Conservation (phyloP, 1,139 yeast species). For the Suhomyces terraborum region DNA sequence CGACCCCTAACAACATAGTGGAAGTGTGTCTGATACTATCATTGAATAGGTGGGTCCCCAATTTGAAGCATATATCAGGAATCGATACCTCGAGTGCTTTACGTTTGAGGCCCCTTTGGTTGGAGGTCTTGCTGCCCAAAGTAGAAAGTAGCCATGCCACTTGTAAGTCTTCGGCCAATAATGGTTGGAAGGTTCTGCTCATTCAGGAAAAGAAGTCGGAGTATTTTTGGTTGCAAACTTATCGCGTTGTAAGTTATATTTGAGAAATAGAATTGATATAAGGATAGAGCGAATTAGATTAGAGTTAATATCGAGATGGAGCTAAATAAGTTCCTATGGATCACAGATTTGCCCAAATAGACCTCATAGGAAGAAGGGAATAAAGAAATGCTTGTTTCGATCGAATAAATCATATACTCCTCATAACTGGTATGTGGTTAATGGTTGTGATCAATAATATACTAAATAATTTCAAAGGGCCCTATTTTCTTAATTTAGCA, state of each 20-base stretch:
- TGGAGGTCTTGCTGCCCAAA: slow-evolving; percentile 39
- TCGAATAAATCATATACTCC: too few species aligned
- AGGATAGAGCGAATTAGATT: too few species aligned
- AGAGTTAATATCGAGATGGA: too few species aligned
- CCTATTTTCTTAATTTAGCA: too few species aligned
- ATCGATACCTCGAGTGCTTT: slow-evolving; percentile 47
- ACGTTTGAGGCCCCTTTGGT: slow-evolving; percentile 32
- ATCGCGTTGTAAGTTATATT: too few species aligned
- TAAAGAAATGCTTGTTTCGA: too few species aligned
- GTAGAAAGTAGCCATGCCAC: slow-evolving; percentile 37
- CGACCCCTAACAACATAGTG: slow-evolving; percentile 56
- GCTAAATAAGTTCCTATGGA: too few species aligned
- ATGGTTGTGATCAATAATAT: too few species aligned
- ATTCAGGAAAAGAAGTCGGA: background rate
- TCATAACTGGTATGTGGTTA: too few species aligned
- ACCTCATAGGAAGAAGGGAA: background rate
- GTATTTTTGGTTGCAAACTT: background rate
- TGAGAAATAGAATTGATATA: too few species aligned
- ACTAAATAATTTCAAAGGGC: too few species aligned
- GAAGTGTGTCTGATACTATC: slow-evolving; percentile 50
- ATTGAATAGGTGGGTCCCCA: slow-evolving; percentile 28
- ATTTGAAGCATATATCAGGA: slow-evolving; percentile 45
- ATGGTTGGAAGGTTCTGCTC: background rate
- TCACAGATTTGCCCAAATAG: too few species aligned
- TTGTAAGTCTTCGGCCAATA: slow-evolving; percentile 8